Evolutionary conservation across 257 asterid genomes (phyloP), one percentile per base, ranked within the genome.

Genomic region (Catharanthus roseus): DNA sequence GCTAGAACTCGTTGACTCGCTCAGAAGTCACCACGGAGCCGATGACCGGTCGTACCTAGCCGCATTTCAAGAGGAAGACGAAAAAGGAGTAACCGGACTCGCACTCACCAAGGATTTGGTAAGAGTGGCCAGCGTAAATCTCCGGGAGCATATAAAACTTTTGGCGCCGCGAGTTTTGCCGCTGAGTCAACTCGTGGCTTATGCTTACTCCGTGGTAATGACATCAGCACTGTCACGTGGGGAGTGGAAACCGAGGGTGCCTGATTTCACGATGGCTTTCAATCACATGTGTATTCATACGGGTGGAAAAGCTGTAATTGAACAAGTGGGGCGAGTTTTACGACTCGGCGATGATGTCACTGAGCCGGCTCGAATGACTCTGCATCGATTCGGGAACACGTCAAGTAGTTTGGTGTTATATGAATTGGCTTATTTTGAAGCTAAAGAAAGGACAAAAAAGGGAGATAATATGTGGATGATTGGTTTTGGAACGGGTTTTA

Each of bases 381-480:
- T 88, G 62, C 67, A 85, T 57, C 78, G 96, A 50, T 90, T 90
- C 53, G 96, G 96, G 0, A 90, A 88, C 85, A 85, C 91, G 50
- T 90, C 91, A 6, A 73, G 89, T 1, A 88, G 95, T 56, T 86
- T 83, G 12, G 89, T 83, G 34, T 83, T 88, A 18, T 90, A 90
- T 62, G 96, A 88, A 67, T 65, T 86, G 77, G 90, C 91, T 67
- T 90, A 90, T 79, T 85, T 88, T 51, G 96, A 90, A 75, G 95
- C 91, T 0, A 90, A 90, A 24, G 68, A 36, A 15, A 81, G 86
- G 54, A 83, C 76, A 5, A 88, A 78, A 70, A 85, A 72, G 33
- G 96, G 96, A 8, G 95, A 90, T 45, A 88, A 54, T 31, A 80
- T 90, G 87, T 90, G 95, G 95, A 86, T 88, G 89, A 50, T 90